Base-by-base conservation (phyloP, 352 stramenopile genomes). In the Phytophthora citricola region DNA sequence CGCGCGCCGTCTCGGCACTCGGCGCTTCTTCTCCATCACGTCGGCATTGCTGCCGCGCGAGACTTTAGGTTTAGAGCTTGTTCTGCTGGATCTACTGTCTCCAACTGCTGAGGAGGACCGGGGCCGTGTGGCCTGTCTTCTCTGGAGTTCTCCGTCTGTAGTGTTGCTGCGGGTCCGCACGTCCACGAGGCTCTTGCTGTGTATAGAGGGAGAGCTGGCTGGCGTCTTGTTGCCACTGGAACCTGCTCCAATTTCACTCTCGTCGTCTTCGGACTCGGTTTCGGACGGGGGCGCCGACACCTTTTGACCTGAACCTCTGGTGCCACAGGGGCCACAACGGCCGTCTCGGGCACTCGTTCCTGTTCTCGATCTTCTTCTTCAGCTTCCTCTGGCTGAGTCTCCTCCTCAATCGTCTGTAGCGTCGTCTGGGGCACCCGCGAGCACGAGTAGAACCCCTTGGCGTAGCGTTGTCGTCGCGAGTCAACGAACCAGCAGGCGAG, bases 241-340 rank as follows among this genome's bases (percentile, higher is more conserved):
- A 5, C 43, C 26, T 26, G 15, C 26, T 47, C 46, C 17, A 5
- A 39, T 45, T n/a, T 72, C 73, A 57, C 63, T 69, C 6, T 88
- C 76, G 34, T 85, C 78, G 41, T 87, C 78, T 40, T 87, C 78
- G 5, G 76, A 85, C 54, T 87, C 78, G 26, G 78, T 87, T 61
- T 82, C 71, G 12, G 78, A 87, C n/a, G 75, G 66, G 31, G 66
- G 66, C 10, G 59, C 52, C 38, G 62, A 39, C 32, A 58, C 48
- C 49, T 73, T 61, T 76, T 66, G 20, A 63, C 20, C 20, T 47
- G 39, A 49, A 62, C 57, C 45, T 69, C 32, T 2, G 31, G 52
- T 14, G 71, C 22, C 49, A 63, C 41, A 9, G 58, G 50, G 9
- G 53, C 48, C 43, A 58, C 44, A 4, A 34, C 17, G n/a, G 46